Percentiles rank a stretch among this genome's conserved stretches.
These are phyloP conservation scores for Populus trichocarpa DNA, from an alignment of 441 rosid species.

Conservation along the genomic window DNA sequence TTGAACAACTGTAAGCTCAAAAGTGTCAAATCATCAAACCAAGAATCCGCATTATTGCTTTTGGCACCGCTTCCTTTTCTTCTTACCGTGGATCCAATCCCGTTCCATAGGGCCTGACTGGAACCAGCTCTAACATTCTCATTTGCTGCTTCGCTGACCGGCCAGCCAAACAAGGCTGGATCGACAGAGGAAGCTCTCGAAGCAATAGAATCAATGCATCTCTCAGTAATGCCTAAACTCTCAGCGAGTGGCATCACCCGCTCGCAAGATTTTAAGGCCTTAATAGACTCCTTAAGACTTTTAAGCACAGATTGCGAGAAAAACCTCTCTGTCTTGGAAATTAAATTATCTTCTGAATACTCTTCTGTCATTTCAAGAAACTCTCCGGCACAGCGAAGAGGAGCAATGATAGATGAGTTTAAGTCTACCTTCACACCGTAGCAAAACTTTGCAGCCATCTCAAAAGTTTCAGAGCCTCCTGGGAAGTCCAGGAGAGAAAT, in stretches of 20 bases:
- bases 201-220: slow-evolving; percentile 75
- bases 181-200: slow-evolving; percentile 77
- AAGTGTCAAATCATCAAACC: slow-evolving; percentile 76
- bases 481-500: slow-evolving; percentile 66
- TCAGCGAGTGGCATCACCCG: slow-evolving; percentile 62
- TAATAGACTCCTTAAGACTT: slow-evolving; percentile 79
- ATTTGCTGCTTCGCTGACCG: slow-evolving; percentile 43
- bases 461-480: slow-evolving; percentile 89
- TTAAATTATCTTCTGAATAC: slow-evolving; percentile 79
- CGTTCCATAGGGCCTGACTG: slow-evolving; percentile 51
- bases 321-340: slow-evolving; percentile 66
- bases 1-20: slow-evolving; percentile 59
- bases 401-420: slow-evolving; percentile 68
- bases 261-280: slow-evolving; percentile 75
- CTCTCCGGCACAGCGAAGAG: slow-evolving; percentile 85
- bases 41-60: slow-evolving; percentile 68
- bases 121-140: slow-evolving; percentile 13
- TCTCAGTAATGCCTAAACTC: slow-evolving; percentile 56
- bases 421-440: slow-evolving; percentile 89
- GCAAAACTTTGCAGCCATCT: slow-evolving; percentile 33
- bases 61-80: slow-evolving; percentile 54
- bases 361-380: slow-evolving; percentile 91
- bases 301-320: slow-evolving; percentile 71
- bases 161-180: slow-evolving; percentile 89
- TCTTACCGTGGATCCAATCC: slow-evolving; percentile 68